Percentiles rank a stretch among this genome's conserved stretches.
Conservation (phyloP, 768 basidiomycete species). For the Galerina marginata region DNA sequence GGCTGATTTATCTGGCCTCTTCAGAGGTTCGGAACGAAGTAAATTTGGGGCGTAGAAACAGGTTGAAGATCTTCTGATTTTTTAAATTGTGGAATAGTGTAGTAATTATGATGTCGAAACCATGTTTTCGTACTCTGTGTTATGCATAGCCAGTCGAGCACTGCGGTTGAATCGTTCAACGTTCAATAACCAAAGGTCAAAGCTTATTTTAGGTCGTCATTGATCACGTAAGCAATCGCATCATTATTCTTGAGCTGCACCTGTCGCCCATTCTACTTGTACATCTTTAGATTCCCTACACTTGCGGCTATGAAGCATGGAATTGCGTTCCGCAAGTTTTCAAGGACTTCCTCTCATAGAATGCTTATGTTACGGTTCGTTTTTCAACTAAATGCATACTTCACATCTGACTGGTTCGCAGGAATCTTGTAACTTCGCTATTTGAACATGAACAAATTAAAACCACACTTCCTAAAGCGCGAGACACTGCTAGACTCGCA, state of each 20-base stretch:
- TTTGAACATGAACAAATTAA: slow-evolving; percentile 95
- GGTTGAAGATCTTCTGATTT: neutral
- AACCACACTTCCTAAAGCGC: slow-evolving; percentile 94
- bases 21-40: slow-evolving; percentile 42
- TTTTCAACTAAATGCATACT: neutral
- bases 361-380: slow-evolving; percentile 89
- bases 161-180: too few relatives aligned
- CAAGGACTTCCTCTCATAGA: slow-evolving; percentile 89
- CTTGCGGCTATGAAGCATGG: slow-evolving; percentile 84
- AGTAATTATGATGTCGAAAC: neutral
- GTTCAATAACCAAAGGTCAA: too few relatives aligned
- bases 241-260: neutral
- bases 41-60: slow-evolving; percentile 36
- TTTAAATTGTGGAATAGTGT: neutral
- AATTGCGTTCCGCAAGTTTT: slow-evolving; percentile 89
- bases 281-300: too few relatives aligned
- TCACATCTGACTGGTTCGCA: slow-evolving; percentile 32
- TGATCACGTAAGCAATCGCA: slow-evolving; percentile 4
- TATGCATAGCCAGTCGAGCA: too few relatives aligned
- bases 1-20: slow-evolving; percentile 52
- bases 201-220: neutral
- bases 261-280: too few relatives aligned
- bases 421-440: slow-evolving; percentile 93
- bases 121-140: neutral
- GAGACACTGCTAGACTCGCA: slow-evolving; percentile 87